Percentiles rank a stretch among this genome's conserved stretches.
These are phyloP conservation scores for Fraxinus xanthoxyloides DNA, from an alignment of 305 asterid genomes.

Conservation along the genomic window DNA sequence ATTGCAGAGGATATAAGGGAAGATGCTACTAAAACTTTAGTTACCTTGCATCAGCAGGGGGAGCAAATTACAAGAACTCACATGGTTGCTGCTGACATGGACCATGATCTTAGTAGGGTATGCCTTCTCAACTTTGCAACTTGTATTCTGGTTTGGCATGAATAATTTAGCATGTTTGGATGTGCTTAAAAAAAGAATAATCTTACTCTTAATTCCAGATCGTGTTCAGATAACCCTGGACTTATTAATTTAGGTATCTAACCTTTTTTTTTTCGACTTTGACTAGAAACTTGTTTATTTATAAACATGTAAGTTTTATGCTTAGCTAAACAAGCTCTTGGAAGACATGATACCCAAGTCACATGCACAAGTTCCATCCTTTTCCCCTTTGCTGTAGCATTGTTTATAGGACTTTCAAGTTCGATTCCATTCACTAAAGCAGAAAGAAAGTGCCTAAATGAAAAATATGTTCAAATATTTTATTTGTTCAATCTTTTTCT, in stretches of 20 bases:
- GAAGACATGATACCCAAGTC: not conserved
- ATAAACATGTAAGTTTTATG: not conserved
- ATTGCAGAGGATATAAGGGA: slow-evolving; percentile 95
- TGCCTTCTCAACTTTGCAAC: slow-evolving; percentile 24
- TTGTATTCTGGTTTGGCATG: slow-evolving; percentile 1
- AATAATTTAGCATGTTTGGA: not conserved
- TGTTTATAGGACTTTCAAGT: not conserved
- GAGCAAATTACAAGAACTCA: slow-evolving; percentile 86
- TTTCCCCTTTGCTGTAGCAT: not conserved
- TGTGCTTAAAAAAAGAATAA: not conserved
- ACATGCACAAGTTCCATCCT: not conserved
- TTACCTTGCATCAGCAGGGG: slow-evolving; percentile 87
- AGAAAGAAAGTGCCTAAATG: not conserved
- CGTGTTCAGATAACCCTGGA: not conserved
- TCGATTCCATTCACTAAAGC: not conserved
- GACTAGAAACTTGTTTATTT: not conserved
- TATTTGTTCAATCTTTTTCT: not conserved
- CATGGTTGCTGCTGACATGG: slow-evolving; percentile 78
- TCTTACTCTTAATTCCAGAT: not conserved
- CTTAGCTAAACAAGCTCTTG: not conserved
- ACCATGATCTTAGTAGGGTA: slow-evolving; percentile 93
- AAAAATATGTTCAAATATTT: not conserved
- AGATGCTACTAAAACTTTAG: slow-evolving; percentile 81
- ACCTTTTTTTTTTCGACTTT: not conserved
- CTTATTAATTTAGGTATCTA: not conserved